Evolutionary conservation across 805 yeast species (phyloP).

Genomic region (Metschnikowia kunwiensis): DNA sequence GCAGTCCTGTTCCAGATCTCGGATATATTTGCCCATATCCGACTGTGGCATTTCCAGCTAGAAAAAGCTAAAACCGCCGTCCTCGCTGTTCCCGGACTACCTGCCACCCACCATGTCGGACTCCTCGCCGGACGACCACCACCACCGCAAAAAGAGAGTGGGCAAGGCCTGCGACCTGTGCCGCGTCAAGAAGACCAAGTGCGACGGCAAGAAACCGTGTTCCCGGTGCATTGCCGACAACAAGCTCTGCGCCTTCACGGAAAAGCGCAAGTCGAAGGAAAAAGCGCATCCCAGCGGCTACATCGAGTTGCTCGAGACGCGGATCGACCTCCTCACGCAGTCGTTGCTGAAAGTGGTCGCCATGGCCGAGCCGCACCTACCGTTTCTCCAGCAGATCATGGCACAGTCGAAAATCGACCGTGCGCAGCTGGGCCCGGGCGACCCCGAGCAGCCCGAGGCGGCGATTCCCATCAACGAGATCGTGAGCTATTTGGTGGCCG

Average conservation of each 20-base stretch:
- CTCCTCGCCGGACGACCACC: constrained; percentile 14
- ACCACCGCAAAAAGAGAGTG: constrained; percentile 48
- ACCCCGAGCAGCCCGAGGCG: constrained; percentile 3
- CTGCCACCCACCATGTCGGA: constrained; percentile 5
- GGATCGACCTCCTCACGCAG: constrained; percentile 51
- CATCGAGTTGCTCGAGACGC: constrained; percentile 59
- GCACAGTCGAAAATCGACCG: constrained; percentile 12
- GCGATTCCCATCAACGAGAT: constrained; percentile 46
- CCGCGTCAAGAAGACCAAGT: constrained; percentile 59
- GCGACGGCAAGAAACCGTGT: constrained; percentile 63
- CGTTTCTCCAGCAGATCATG: constrained; percentile 23
- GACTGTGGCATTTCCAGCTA: too few relatives aligned
- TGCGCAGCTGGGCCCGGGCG: constrained; percentile 1
- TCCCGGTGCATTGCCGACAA: constrained; percentile 53
- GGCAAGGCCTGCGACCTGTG: constrained; percentile 66
- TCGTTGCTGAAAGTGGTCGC: constrained; percentile 44
- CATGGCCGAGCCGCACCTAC: constrained; percentile 29
- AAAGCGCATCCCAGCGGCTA: constrained; percentile 58
- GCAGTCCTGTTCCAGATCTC: constrained; percentile 1
- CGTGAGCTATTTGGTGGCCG: constrained; percentile 40
- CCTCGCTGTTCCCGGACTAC: too few relatives aligned
- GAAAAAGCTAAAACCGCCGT: too few relatives aligned
- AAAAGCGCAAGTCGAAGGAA: constrained; percentile 51
- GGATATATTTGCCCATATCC: not conserved
- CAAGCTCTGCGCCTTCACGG: constrained; percentile 57